Evolutionary conservation across 2,329 filamentous ascomycete species (phyloP).

Genomic region (Claviceps monticola): DNA sequence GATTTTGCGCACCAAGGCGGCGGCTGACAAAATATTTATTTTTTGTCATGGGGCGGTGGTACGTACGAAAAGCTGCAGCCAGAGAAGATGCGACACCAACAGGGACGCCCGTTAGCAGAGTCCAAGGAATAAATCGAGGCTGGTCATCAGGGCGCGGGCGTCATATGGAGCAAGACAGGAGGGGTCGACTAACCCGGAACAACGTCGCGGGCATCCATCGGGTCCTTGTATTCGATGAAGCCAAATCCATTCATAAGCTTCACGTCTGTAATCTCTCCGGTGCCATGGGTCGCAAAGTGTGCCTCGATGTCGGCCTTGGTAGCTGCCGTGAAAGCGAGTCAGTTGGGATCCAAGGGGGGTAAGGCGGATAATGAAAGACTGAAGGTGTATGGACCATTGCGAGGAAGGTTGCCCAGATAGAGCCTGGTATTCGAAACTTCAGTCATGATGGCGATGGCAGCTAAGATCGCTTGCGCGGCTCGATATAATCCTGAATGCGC

Average conservation of each 20-base stretch:
- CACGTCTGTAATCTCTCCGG: constrained; percentile 95
- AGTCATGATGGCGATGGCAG: constrained; percentile 37
- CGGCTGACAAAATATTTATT: not conserved
- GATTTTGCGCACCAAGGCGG: not conserved
- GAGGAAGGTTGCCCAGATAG: constrained; percentile 94
- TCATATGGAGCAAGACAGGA: not conserved
- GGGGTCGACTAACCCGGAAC: constrained; percentile 65
- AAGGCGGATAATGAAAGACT: constrained; percentile 9
- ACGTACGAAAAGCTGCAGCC: constrained; percentile 47
- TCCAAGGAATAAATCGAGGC: not conserved
- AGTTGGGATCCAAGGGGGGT: constrained; percentile 22
- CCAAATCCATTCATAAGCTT: constrained; percentile 99
- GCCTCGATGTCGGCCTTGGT: constrained; percentile 94
- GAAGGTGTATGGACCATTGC: constrained; percentile 53
- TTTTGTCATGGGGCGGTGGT: constrained; percentile 6
- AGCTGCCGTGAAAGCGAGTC: constrained; percentile 45
- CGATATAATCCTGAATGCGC: constrained; percentile 3
- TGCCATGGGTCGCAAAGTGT: constrained; percentile 91
- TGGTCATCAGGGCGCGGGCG: not conserved
- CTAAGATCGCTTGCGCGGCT: constrained; percentile 2
- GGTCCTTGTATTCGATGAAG: constrained; percentile 98
- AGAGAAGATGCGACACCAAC: not conserved
- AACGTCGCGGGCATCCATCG: constrained; percentile 94
- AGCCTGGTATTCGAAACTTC: constrained; percentile 92
- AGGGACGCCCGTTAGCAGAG: constrained; percentile 5